Evolutionary conservation across 495 filamentous ascomycete genomes (phyloP).

Genomic region (Talaromyces trachyspermus): DNA sequence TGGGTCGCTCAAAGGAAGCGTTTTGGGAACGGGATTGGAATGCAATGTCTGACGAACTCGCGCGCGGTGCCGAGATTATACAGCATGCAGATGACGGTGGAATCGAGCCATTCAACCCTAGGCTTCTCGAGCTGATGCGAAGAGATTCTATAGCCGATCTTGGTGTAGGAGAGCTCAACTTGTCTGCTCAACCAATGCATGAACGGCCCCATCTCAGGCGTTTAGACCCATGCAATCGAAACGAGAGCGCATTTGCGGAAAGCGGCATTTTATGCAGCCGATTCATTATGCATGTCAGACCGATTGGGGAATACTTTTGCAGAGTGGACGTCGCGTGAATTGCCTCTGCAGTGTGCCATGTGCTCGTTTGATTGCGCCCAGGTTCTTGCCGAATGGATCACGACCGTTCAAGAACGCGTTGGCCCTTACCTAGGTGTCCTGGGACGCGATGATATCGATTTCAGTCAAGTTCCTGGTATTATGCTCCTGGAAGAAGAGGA

Average conservation of each 20-base stretch:
- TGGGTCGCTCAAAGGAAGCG: slow-evolving; percentile 83
- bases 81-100: slow-evolving; percentile 56
- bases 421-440: slow-evolving; percentile 82
- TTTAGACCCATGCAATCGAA: slow-evolving; percentile 43
- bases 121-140: slow-evolving; percentile 8
- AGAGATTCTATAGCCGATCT: slow-evolving; percentile 34
- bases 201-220: slow-evolving; percentile 27
- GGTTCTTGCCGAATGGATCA: slow-evolving; percentile 93
- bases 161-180: slow-evolving; percentile 33
- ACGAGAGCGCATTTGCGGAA: slow-evolving; percentile 87
- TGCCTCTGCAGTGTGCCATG: slow-evolving; percentile 90
- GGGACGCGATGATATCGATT: slow-evolving; percentile 72
- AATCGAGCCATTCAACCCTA: slow-evolving; percentile 10
- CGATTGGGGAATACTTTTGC: slow-evolving; percentile 82
- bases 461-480: slow-evolving; percentile 68
- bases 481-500: slow-evolving; percentile 93
- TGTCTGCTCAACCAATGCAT: slow-evolving; percentile 36
- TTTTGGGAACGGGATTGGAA: slow-evolving; percentile 96
- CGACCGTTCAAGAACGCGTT: slow-evolving; percentile 89
- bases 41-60: slow-evolving; percentile 84
- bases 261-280: slow-evolving; percentile 89
- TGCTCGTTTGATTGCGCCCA: slow-evolving; percentile 96
- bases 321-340: slow-evolving; percentile 75
- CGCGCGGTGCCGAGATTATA: slow-evolving; percentile 67
- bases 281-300: slow-evolving; percentile 86